These are phyloP conservation scores for Sporothrix luriei DNA, from an alignment of 2,329 filamentous ascomycete genomes.

Conservation along the genomic window DNA sequence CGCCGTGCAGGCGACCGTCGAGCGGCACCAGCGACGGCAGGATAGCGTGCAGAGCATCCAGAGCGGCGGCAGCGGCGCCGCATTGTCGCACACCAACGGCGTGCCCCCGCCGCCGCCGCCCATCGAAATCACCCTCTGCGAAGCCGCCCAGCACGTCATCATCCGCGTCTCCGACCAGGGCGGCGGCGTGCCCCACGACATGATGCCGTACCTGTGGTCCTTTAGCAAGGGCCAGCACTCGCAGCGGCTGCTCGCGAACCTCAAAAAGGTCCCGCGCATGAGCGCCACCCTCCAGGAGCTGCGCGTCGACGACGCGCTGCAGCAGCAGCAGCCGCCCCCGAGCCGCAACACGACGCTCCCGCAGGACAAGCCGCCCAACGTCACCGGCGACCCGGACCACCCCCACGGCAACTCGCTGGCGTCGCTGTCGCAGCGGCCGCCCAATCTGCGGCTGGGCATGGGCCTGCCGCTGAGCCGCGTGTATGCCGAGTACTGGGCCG, in stretches of 20 bases:
- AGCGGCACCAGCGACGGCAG: constrained; percentile 56
- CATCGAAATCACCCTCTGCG: constrained; percentile 92
- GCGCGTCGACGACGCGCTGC: constrained; percentile 50
- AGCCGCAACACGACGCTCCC: background rate
- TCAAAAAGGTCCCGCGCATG: constrained; percentile 84
- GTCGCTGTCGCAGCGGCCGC: constrained; percentile 77
- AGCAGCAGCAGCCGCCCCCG: background rate
- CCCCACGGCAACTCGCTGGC: constrained; percentile 65
- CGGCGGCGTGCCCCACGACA: constrained; percentile 82
- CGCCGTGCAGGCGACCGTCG: constrained; percentile 88
- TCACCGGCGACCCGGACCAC: constrained; percentile 5
- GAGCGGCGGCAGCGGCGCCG: background rate
- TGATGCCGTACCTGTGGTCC: constrained; percentile 90
- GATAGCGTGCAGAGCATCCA: too few species aligned
- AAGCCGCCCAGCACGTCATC: constrained; percentile 91
- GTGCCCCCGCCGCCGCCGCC: constrained; percentile 61
- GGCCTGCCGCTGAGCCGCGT: constrained; percentile 90
- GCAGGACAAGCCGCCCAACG: constrained; percentile 16
- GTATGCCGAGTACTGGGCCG: constrained; percentile 98
- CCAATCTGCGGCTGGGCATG: constrained; percentile 86
- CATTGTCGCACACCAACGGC: too few species aligned
- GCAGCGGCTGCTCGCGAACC: constrained; percentile 76
- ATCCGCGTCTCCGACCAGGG: constrained; percentile 95
- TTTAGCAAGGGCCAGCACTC: constrained; percentile 91
- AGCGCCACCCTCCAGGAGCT: constrained; percentile 92